Base-by-base conservation (phyloP, 1,284 basidiomycete genomes). In the Heterobasidion annosum region DNA sequence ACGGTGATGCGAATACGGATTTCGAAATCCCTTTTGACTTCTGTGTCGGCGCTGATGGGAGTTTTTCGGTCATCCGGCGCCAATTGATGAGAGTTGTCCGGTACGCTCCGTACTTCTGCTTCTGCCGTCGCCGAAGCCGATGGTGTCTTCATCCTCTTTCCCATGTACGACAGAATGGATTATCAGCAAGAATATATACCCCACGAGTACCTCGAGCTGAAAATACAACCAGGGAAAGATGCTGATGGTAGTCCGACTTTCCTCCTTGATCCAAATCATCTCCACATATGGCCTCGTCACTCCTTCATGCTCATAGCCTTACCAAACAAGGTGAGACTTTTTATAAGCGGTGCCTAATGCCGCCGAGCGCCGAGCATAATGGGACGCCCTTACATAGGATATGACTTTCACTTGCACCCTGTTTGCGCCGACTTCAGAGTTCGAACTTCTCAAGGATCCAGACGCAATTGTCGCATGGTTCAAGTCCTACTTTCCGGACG, bases 241-340 rank as follows among this genome's bases (percentile, higher is more conserved):
- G 70, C 66, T 64, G 70, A 78, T 62, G 89, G 82, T 61, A 73
- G 82, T 57, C 68, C 81, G 56, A 75, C 71, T 33, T 99, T 91
- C 74, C 75, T 84, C 51, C 83, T 99, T 70, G 93, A 97, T 77
- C 89, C 91, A 60, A 88, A 92, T 71, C 92, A 98, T 71, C 83
- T 99, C 60, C 97, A 99, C 75, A 98, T 99, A 67, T 99, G 96
- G 96, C 97, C 96, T 56, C 85, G 94, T 65, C 91, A 95, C 70
- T 90, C 92, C 51, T 98, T 98, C 77, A 99, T 99, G 96, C 82
- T 99, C 64, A 98, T 99, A 65, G 97, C 93, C 16, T 83, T 99
- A 52, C 93, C 96, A 59, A 99, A 98, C 76, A 87, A 91, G 78
- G 93, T 94, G 60, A 62, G 66, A 47, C 54, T 59, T 55, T 53